Percentiles rank a stretch among this genome's conserved stretches.
Conservation (phyloP, 2,329 filamentous ascomycete species). For the Paracoccidioides lutzii region DNA sequence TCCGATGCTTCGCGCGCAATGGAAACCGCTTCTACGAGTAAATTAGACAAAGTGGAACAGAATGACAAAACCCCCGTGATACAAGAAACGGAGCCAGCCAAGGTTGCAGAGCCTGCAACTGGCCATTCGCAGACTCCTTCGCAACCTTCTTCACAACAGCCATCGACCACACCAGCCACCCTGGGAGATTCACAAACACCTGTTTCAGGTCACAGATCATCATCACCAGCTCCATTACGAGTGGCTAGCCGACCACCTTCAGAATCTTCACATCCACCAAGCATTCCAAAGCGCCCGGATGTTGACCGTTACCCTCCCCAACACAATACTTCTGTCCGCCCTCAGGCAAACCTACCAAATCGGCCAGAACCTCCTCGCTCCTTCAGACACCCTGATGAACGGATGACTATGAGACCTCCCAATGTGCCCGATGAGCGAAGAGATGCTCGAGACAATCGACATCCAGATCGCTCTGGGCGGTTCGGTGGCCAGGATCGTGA, state of each 20-base stretch:
- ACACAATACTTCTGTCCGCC: constrained; percentile 16
- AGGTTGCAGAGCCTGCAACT: background rate
- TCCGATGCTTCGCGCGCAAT: constrained; percentile 5
- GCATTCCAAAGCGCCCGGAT: constrained; percentile 29
- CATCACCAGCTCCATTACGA: background rate
- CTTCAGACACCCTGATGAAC: constrained; percentile 24
- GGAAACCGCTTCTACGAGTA: constrained; percentile 5
- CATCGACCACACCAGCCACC: background rate
- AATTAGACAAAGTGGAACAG: constrained; percentile 2
- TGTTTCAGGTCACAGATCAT: background rate
- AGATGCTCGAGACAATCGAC: constrained; percentile 22
- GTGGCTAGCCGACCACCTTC: constrained; percentile 11
- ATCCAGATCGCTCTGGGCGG: constrained; percentile 24
- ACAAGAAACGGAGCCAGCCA: constrained; percentile 1
- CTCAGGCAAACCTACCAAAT: constrained; percentile 26
- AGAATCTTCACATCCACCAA: constrained; percentile 19
- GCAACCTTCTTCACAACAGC: background rate
- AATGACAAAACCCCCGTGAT: constrained; percentile 6
- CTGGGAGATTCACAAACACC: background rate
- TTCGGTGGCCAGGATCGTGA: constrained; percentile 27
- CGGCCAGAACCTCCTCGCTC: constrained; percentile 22
- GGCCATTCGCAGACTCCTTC: background rate
- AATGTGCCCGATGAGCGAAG: constrained; percentile 28
- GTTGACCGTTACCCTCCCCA: constrained; percentile 19
- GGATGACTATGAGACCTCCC: constrained; percentile 25